These are phyloP conservation scores for Hansenula lynferdii DNA, from an alignment of 1,139 yeast genomes.

Conservation along the genomic window DNA sequence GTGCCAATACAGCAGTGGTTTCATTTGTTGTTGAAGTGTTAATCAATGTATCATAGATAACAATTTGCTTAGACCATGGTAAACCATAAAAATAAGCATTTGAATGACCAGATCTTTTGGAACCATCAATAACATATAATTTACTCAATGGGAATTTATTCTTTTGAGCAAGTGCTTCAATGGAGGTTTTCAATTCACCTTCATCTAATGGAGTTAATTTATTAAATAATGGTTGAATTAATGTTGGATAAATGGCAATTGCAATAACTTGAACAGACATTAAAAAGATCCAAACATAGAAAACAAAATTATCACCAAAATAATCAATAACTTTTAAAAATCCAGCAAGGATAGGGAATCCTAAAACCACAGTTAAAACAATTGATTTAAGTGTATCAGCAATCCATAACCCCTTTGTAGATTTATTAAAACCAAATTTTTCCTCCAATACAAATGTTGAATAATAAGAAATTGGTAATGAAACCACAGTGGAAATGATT, in stretches of 20 bases:
- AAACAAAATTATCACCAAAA: constrained; percentile 76
- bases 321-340: constrained; percentile 76
- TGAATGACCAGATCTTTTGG: constrained; percentile 92
- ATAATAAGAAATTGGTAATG: constrained; percentile 70
- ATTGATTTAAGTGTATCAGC: constrained; percentile 64
- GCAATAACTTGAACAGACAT: constrained; percentile 67
- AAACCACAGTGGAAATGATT: constrained; percentile 43
- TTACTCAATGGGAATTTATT: constrained; percentile 84
- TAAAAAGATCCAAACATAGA: constrained; percentile 70
- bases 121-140: constrained; percentile 87
- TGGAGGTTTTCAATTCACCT: constrained; percentile 79
- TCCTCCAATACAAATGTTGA: constrained; percentile 86
- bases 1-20: constrained; percentile 92
- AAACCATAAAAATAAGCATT: constrained; percentile 94
- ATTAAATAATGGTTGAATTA: constrained; percentile 90
- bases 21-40: constrained; percentile 73
- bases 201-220: constrained; percentile 86
- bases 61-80: constrained; percentile 97
- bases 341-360: constrained; percentile 69
- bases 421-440: constrained; percentile 87
- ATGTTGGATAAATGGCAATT: constrained; percentile 71
- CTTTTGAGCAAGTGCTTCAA: constrained; percentile 72
- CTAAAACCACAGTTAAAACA: constrained; percentile 49
- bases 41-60: constrained; percentile 84
- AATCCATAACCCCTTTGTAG: constrained; percentile 66